Conservation (phyloP, 129 eudicot species). For the Helichrysum umbraculigerum region DNA sequence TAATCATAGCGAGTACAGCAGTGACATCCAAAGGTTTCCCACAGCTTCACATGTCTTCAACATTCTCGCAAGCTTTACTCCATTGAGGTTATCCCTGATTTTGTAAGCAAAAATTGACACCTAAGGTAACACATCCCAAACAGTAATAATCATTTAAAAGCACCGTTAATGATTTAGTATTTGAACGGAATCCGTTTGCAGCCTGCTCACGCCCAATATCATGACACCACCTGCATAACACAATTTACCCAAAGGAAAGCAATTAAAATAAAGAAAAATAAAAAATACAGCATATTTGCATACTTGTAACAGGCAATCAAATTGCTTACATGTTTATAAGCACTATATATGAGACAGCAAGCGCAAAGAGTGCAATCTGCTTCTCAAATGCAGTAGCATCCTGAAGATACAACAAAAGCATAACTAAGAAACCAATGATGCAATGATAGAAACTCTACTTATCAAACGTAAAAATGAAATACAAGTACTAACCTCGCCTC, state of each 20-base stretch:
- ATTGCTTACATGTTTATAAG: conserved; percentile 89
- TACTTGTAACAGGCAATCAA: neutral
- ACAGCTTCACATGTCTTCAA: conserved; percentile 87
- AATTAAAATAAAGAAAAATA: neutral
- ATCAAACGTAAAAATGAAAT: neutral
- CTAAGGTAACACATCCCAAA: conserved; percentile 96
- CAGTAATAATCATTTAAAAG: too few relatives aligned
- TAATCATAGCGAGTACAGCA: conserved; percentile 88
- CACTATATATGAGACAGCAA: conserved; percentile 96
- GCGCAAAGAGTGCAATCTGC: conserved; percentile 97
- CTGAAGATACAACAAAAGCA: conserved; percentile 39
- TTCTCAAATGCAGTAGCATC: conserved; percentile 97
- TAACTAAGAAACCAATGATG: conserved; percentile 4
- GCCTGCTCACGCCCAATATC: conserved; percentile 97
- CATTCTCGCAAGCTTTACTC: conserved; percentile 75
- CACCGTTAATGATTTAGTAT: too few relatives aligned
- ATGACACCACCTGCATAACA: conserved; percentile 76
- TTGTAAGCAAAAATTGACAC: conserved; percentile 75
- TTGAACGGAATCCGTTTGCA: too few relatives aligned
- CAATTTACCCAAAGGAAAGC: conserved; percentile 17
- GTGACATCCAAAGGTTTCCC: conserved; percentile 80
- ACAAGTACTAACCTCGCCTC: too few relatives aligned
- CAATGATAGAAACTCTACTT: neutral
- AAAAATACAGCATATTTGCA: conserved; percentile 2
- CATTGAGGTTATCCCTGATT: conserved; percentile 60